phyloP scores from a whole-genome alignment of 805 yeast genomes.

The Wickerhamomyces hampshirensis region DNA sequence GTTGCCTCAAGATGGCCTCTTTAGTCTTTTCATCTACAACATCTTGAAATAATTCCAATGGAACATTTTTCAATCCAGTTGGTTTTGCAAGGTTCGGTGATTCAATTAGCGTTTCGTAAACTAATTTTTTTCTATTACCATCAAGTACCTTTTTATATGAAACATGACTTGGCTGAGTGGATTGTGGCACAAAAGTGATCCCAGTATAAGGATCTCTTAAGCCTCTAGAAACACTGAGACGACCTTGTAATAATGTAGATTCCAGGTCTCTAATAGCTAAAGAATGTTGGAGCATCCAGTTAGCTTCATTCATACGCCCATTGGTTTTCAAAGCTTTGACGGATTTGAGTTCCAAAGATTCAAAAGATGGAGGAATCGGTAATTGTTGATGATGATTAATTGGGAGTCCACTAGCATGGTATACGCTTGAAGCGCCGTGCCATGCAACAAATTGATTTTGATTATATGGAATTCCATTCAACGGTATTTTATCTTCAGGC shows the following conservation, averaged over 20 bases:
- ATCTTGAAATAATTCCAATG: slow-evolving; percentile 52
- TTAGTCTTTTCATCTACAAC: slow-evolving; percentile 52
- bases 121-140: slow-evolving; percentile 29
- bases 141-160: slow-evolving; percentile 13
- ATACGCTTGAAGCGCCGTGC: slow-evolving; percentile 41
- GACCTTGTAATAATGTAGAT: slow-evolving; percentile 50
- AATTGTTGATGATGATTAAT: slow-evolving; percentile 6
- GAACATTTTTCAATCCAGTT: slow-evolving; percentile 66
- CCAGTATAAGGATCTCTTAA: slow-evolving; percentile 82
- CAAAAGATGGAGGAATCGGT: slow-evolving; percentile 15
- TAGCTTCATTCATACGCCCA: slow-evolving; percentile 47
- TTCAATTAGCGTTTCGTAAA: slow-evolving; percentile 42
- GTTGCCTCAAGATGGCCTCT: slow-evolving; percentile 60
- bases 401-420: slow-evolving; percentile 25
- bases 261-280: slow-evolving; percentile 72
- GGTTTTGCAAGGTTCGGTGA: slow-evolving; percentile 43
- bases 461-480: slow-evolving; percentile 38
- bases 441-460: slow-evolving; percentile 50
- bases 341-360: slow-evolving; percentile 19
- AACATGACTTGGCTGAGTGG: slow-evolving; percentile 61
- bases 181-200: slow-evolving; percentile 63
- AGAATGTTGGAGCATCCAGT: slow-evolving; percentile 85
- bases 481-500: slow-evolving; percentile 47
- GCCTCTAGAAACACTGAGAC: slow-evolving; percentile 53
- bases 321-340: slow-evolving; percentile 20